These are phyloP conservation scores for Tetrahymena borealis DNA, from an alignment of 73 alveolate genomes.

Conservation along the genomic window DNA sequence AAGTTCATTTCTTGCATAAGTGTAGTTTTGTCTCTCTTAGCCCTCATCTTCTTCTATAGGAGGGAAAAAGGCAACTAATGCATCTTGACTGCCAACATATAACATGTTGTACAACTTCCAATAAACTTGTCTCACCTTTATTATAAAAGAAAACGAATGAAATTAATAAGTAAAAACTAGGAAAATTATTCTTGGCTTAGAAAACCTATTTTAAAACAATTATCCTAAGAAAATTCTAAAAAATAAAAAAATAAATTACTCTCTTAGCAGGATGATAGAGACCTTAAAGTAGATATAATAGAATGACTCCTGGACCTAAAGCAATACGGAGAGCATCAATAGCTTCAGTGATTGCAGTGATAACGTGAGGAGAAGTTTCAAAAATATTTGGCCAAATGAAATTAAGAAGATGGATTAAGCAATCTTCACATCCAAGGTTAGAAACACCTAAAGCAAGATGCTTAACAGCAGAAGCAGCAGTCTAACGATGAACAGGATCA, in stretches of 20 bases:
- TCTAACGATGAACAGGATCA: conserved; percentile 99
- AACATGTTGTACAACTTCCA: conserved; percentile 98
- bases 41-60: conserved; percentile 57
- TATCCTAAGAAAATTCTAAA: neutral
- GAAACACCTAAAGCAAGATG: conserved; percentile 96
- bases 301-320: conserved; percentile 94
- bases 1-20: conserved; percentile 15
- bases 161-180: neutral
- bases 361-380: conserved; percentile 99
- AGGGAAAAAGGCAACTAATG: conserved; percentile 83
- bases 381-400: conserved; percentile 99
- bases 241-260: conserved; percentile 36
- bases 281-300: conserved; percentile 85
- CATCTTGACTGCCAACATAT: conserved; percentile 97
- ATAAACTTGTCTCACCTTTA: conserved; percentile 85
- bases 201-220: neutral
- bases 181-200: neutral
- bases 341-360: conserved; percentile 98
- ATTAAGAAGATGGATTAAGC: conserved; percentile 94
- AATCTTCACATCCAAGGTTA: conserved; percentile 96
- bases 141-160: neutral
- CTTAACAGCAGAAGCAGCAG: conserved; percentile 98
- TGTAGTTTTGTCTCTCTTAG: conserved; percentile 25
- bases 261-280: conserved; percentile 99
- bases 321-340: conserved; percentile 98